A percentile compares a stretch with the other conserved stretches of the same genome.
Evolutionary conservation across 2,329 filamentous ascomycete species (phyloP).

Genomic region (Ascochyta fabae): DNA sequence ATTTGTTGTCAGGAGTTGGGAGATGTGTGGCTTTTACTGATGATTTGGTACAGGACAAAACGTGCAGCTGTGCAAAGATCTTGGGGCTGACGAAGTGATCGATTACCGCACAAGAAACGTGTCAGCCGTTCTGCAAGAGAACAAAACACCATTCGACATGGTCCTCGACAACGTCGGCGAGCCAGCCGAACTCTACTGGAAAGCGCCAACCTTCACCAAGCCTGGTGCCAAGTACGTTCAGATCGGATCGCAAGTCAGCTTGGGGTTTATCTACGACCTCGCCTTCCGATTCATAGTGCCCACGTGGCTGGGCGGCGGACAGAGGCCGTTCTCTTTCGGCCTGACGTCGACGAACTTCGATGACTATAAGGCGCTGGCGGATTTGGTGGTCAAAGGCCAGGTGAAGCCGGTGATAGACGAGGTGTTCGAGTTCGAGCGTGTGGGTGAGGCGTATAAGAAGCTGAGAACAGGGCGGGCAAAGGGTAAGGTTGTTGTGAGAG

Average conservation of each 20-base stretch:
- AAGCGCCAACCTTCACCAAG: conserved; percentile 24
- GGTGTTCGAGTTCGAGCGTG: conserved; percentile 60
- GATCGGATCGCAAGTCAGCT: conserved; percentile 26
- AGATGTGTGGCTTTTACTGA: neutral
- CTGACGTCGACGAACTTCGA: conserved; percentile 26
- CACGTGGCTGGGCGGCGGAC: conserved; percentile 57
- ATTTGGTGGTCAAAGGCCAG: conserved; percentile 63
- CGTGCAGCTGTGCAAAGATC: conserved; percentile 58
- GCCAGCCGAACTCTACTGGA: conserved; percentile 26
- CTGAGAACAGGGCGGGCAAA: conserved; percentile 60
- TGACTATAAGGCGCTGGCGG: conserved; percentile 51
- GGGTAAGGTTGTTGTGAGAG: conserved; percentile 62
- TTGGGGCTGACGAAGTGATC: conserved; percentile 68
- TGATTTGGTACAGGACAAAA: conserved; percentile 52
- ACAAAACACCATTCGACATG: conserved; percentile 57
- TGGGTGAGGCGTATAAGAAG: conserved; percentile 61
- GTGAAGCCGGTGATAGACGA: conserved; percentile 63
- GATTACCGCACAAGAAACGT: conserved; percentile 63
- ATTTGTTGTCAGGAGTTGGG: no score
- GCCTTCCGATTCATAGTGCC: conserved; percentile 29
- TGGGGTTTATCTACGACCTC: conserved; percentile 23
- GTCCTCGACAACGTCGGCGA: conserved; percentile 64
- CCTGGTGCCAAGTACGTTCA: conserved; percentile 27
- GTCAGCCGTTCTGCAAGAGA: conserved; percentile 48
- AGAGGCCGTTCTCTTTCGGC: conserved; percentile 50